Percentiles rank a stretch among this genome's conserved stretches.
These are phyloP conservation scores for Lotmaria passim DNA, from an alignment of 208 protist genomes.

Conservation along the genomic window DNA sequence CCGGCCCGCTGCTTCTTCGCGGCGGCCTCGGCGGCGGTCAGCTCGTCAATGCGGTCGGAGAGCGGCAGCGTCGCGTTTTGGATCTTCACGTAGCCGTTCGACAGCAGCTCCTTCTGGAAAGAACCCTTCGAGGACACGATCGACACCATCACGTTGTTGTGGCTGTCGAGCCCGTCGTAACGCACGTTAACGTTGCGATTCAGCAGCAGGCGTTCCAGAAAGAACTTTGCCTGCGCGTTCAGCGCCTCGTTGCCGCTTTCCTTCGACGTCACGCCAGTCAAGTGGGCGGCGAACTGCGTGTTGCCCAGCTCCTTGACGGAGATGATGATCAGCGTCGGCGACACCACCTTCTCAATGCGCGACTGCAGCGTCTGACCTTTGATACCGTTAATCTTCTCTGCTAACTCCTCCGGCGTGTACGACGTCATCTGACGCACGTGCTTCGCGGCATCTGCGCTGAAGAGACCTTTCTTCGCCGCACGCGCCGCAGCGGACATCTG, in stretches of 20 bases:
- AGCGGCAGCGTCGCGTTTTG: conserved; percentile 60
- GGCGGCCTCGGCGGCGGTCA: conserved; percentile 62
- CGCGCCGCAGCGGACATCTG: conserved; percentile 56
- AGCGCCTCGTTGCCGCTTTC: conserved; percentile 52
- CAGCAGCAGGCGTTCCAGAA: conserved; percentile 77
- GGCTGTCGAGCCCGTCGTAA: conserved; percentile 80
- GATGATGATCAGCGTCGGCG: conserved; percentile 57
- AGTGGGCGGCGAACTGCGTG: conserved; percentile 72
- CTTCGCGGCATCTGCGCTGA: conserved; percentile 54
- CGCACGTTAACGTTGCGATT: conserved; percentile 84
- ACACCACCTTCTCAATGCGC: conserved; percentile 82
- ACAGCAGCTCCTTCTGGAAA: conserved; percentile 89
- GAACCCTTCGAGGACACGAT: conserved; percentile 79
- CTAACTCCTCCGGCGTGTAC: conserved; percentile 52
- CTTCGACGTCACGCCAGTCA: conserved; percentile 82
- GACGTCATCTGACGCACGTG: conserved; percentile 73
- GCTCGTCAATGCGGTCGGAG: conserved; percentile 42
- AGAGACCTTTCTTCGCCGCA: conserved; percentile 69
- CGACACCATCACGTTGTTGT: conserved; percentile 81
- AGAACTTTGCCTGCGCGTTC: conserved; percentile 60
- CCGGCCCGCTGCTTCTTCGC: conserved; percentile 61
- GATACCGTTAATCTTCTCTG: conserved; percentile 38
- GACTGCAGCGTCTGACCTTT: conserved; percentile 67
- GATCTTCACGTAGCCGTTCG: conserved; percentile 75
- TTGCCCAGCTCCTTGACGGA: conserved; percentile 56